Evolutionary conservation across 2,329 filamentous ascomycete species (phyloP), one percentile per base, ranked within the genome.

Genomic region (Fusarium sp.): DNA sequence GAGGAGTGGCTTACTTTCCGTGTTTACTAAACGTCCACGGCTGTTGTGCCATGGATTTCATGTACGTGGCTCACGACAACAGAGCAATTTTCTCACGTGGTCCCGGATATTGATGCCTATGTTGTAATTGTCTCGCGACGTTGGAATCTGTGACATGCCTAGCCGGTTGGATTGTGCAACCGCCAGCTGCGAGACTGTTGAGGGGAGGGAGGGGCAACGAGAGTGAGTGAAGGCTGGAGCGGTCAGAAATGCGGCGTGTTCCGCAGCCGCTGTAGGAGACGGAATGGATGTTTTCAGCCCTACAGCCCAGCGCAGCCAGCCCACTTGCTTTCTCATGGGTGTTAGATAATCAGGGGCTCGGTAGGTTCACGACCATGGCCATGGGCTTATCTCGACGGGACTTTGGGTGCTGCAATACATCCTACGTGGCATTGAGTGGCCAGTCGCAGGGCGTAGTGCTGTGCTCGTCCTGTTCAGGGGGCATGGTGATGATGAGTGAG

Each of bases 1-100:
- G 58, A 72, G 69, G 57, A 71, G 71, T 62, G 63, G 68, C 68
- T 69, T 75, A 59, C 56, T 71, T 72, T 71, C 55, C 59, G 69
- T 71, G 59, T 73, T 77, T 69, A 68, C 70, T 67, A 69, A 65
- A 68, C 75, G 48, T 69, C 55, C 66, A 65, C 60, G 58, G 61
- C 55, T 71, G 43, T 70, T 63, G 53, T 62, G 69, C 56, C 68
- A 66, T 71, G 62, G 60, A 59, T 69, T 60, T 62, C 47, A 59
- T 64, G 40, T 66, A 37, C 47, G 56, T 71, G 57, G 58, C 70
- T 73, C 65, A 65, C 62, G 62, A 66, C 66, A 73, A 75, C 62
- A 69, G 67, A 73, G 67, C 58, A 71, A 72, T 67, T 66, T 70
- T 62, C 58, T 63, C 64, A 71, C 60, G 56, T 61, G 60, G 47